Conservation (phyloP, 2,329 filamentous ascomycete genomes). For the Zymoseptoria ardabiliae region DNA sequence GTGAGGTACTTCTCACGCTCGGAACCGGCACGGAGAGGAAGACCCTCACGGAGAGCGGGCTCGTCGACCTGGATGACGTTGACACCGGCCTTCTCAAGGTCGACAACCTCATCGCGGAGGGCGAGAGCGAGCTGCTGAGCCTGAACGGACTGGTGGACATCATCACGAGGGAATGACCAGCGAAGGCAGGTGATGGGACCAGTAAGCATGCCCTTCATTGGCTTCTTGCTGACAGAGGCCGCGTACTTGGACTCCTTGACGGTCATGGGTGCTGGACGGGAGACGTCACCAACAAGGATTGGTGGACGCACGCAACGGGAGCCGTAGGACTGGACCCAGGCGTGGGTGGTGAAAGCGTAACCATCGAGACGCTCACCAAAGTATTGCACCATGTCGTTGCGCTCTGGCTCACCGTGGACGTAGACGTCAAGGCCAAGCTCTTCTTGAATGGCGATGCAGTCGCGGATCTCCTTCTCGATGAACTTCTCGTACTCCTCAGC, state of each 20-base stretch:
- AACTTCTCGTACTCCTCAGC: constrained; percentile 92
- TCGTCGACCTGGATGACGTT: constrained; percentile 99
- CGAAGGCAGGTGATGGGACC: constrained; percentile 97
- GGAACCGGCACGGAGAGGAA: constrained; percentile 85
- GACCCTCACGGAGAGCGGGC: constrained; percentile 98
- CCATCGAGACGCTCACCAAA: constrained; percentile 96
- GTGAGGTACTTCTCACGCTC: constrained; percentile 95
- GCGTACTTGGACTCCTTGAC: constrained; percentile 99
- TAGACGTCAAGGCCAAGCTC: constrained; percentile 95
- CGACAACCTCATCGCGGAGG: constrained; percentile 95
- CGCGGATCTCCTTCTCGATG: constrained; percentile 97
- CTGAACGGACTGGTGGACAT: constrained; percentile 98
- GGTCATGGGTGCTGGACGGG: constrained; percentile 92
- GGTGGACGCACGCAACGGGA: constrained; percentile 97
- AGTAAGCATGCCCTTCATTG: constrained; percentile 99
- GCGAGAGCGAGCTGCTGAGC: constrained; percentile 97
- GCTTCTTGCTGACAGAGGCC: constrained; percentile 90
- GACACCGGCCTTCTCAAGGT: constrained; percentile 94
- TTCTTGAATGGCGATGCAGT: constrained; percentile 93
- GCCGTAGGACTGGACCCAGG: constrained; percentile 97
- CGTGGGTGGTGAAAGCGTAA: constrained; percentile 98
- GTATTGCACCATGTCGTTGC: constrained; percentile 99
- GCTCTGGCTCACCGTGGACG: constrained; percentile 98
- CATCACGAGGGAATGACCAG: constrained; percentile 99
- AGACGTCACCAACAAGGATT: constrained; percentile 98